Conservation (phyloP, 75 land plant genomes). For the Isoetes taiwanensis region DNA sequence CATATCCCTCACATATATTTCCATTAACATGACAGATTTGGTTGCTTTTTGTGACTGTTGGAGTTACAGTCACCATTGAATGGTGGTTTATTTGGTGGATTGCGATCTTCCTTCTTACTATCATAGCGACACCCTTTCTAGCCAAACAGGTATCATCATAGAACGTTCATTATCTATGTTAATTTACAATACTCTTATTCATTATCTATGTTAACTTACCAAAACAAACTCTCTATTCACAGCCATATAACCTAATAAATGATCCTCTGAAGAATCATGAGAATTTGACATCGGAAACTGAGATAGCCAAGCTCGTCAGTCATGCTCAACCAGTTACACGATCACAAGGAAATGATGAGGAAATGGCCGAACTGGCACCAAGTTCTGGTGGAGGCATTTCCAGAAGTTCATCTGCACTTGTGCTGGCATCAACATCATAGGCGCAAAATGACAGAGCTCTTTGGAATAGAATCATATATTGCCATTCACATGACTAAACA, state of each 20-base stretch:
- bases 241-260: no score
- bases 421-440: conserved; percentile 87
- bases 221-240: no score
- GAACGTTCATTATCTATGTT: no score
- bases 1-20: not conserved
- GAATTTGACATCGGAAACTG: no score
- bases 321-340: no score
- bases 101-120: conserved; percentile 1
- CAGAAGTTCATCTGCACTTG: conserved; percentile 77
- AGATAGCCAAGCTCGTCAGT: no score
- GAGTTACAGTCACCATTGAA: conserved; percentile 19
- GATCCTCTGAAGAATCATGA: no score
- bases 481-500: no score
- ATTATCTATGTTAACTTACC: no score
- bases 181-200: no score
- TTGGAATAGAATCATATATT: no score
- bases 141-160: conserved; percentile 8
- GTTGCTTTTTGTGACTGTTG: conserved; percentile 19
- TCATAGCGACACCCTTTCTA: conserved; percentile 8
- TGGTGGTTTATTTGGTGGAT: conserved; percentile 34
- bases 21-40: conserved; percentile 9
- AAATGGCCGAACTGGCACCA: conserved; percentile 83
- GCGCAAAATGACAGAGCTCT: conserved; percentile 56
- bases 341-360: conserved; percentile 50
- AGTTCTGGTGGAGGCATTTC: conserved; percentile 70